A percentile compares a stretch with the other conserved stretches of the same genome.
Evolutionary conservation across 352 stramenopile species (phyloP).

Genomic region (Pythium graminicola): DNA sequence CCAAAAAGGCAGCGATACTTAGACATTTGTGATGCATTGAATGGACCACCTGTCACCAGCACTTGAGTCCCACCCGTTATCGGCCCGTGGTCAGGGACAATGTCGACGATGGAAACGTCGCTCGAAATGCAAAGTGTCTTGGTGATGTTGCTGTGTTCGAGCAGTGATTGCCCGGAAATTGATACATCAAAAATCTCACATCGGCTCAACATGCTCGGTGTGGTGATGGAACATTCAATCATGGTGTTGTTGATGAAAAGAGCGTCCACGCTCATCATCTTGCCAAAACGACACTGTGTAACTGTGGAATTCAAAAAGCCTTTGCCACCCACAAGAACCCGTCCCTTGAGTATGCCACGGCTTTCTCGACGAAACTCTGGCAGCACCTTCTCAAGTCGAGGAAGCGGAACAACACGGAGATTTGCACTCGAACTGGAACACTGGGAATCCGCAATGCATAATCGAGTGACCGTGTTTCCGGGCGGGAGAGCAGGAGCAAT

Average conservation of each 20-base stretch:
- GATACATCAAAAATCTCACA: constrained; percentile 1
- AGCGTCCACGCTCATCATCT: neutral
- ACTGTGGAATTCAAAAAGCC: constrained; percentile 3
- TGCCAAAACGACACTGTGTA: constrained; percentile 1
- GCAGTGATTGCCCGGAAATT: neutral
- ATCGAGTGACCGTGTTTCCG: neutral
- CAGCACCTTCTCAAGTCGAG: neutral
- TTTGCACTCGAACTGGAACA: neutral
- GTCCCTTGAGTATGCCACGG: neutral
- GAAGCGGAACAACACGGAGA: neutral
- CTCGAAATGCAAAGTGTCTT: neutral
- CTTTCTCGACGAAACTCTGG: neutral
- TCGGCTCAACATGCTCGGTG: neutral
- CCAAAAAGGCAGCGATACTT: constrained; percentile 17
- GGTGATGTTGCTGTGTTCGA: neutral
- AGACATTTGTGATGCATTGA: neutral
- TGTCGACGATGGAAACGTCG: neutral
- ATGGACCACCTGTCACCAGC: constrained; percentile 11
- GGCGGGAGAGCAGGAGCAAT: neutral
- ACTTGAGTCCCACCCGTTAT: constrained; percentile 11
- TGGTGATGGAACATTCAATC: neutral
- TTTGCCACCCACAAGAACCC: neutral
- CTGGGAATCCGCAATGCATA: neutral
- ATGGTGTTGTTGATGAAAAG: neutral
- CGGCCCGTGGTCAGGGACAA: constrained; percentile 8